Conservation (phyloP, 2,329 filamentous ascomycete genomes). For the Claviceps spartinae region DNA sequence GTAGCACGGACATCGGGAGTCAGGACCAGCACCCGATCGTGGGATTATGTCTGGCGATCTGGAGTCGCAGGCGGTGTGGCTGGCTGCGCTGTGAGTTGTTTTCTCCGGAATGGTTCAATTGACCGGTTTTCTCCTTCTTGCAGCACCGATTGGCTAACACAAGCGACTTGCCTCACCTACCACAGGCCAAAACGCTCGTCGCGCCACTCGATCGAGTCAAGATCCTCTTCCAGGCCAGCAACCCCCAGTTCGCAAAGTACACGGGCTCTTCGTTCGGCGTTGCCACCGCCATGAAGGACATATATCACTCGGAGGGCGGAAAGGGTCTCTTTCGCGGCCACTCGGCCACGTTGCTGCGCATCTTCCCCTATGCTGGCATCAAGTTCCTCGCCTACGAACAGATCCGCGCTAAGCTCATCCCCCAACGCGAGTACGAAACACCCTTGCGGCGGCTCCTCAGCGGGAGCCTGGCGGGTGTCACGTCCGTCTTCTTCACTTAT, state of each 20-base stretch:
- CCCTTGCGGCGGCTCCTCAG: slow-evolving; percentile 59
- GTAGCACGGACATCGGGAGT: slow-evolving; percentile 25
- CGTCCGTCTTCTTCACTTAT: slow-evolving; percentile 92
- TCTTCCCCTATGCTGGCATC: slow-evolving; percentile 95
- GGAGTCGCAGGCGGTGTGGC: slow-evolving; percentile 80
- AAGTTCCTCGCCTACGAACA: slow-evolving; percentile 98
- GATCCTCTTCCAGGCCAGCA: slow-evolving; percentile 93
- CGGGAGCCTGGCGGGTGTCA: slow-evolving; percentile 67
- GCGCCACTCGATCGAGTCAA: slow-evolving; percentile 95
- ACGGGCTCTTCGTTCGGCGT: slow-evolving; percentile 79
- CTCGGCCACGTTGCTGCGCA: slow-evolving; percentile 81
- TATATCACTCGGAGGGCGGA: slow-evolving; percentile 61
- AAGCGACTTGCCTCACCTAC: neutral
- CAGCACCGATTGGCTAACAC: neutral
- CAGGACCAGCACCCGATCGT: slow-evolving; percentile 44
- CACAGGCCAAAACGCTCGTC: slow-evolving; percentile 83
- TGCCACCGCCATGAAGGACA: slow-evolving; percentile 68
- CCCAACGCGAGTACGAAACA: slow-evolving; percentile 60
- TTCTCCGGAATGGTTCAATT: neutral
- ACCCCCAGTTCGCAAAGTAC: slow-evolving; percentile 88
- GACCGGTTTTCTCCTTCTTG: no score
- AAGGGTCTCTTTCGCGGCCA: slow-evolving; percentile 82
- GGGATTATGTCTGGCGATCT: slow-evolving; percentile 73
- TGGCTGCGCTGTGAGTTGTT: slow-evolving; percentile 66
- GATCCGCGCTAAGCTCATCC: slow-evolving; percentile 69